A percentile compares a stretch with the other conserved stretches of the same genome.
Conservation (phyloP, 306 rosid species). For the Medicago lupulina region DNA sequence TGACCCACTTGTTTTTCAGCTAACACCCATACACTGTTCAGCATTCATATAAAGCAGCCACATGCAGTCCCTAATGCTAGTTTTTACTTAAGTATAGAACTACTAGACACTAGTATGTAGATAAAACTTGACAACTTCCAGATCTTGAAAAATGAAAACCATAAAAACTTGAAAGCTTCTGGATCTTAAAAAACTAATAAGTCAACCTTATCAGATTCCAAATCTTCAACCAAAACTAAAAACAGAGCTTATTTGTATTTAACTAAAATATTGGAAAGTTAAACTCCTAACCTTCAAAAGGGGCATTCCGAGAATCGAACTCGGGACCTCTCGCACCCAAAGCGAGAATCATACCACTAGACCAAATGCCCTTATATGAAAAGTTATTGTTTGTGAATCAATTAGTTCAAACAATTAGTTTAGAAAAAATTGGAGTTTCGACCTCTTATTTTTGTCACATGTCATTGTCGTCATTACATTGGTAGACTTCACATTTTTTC, state of each 20-base stretch:
- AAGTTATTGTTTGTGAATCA: neutral
- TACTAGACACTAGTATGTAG: neutral
- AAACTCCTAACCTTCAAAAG: neutral
- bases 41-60: conserved; percentile 14
- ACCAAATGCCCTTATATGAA: conserved; percentile 38
- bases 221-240: neutral
- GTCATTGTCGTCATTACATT: neutral
- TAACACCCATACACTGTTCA: neutral
- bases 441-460: neutral
- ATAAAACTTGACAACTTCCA: neutral
- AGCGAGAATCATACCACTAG: conserved; percentile 65
- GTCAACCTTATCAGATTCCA: neutral
- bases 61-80: conserved; percentile 27
- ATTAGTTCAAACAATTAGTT: neutral
- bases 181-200: neutral
- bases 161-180: neutral
- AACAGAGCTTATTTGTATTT: neutral
- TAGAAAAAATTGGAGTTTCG: neutral
- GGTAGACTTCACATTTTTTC: neutral
- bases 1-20: neutral
- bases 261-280: neutral
- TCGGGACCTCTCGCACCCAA: conserved; percentile 30
- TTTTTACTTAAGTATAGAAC: neutral
- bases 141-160: neutral
- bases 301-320: conserved; percentile 1